Base-by-base conservation (phyloP, 257 asterid species). In the Lantana camara region DNA sequence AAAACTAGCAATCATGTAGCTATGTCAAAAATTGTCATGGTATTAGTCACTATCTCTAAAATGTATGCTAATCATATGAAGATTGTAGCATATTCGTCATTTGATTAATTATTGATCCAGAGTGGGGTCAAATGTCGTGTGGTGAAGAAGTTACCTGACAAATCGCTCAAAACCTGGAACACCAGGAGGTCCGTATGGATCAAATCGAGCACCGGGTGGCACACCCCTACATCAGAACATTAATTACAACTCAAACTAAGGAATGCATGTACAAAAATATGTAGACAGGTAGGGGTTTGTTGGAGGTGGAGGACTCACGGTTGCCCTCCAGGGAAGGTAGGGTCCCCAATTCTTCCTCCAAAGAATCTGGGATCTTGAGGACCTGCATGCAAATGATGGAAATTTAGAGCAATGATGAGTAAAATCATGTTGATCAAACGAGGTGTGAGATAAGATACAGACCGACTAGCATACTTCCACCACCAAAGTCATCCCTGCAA, bases 131-230 rank as follows among this genome's bases (percentile, higher is more conserved):
- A 2, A 27, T 5, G 2, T 27, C 32, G 5, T 35, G 7, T 35
- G 40, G 40, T 5, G 40, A 35, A 35, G 40, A 4, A 35, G 7
- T 3, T 77, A 85, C 94, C 95, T 77, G 52, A 60, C 73, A 76
- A 83, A 86, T 34, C 84, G 87, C 58, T 86, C 95, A 64, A 82
- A 86, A 30, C 85, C 95, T 2, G 91, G 91, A 14, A 86, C 73
- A 24, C 72, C 90, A 0, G 91, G 91, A 20, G 95, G 95, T 22
- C 91, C 95, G 69, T 58, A 81, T 3, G 91, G 95, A 64, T 86
- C 95, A 66, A 86, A 86, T 7, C 81, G 89, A 5, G 85, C 91
- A 57, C 95, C 91, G 58, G 91, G 95, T 7, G 91, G 95, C 35
- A 77, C 65, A 68, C 75, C 82, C 69, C 91, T 82, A 77, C 52